Evolutionary conservation across 1,139 yeast genomes (phyloP), one percentile per base, ranked within the genome.

Genomic region (Blastobotrys illinoisensis): DNA sequence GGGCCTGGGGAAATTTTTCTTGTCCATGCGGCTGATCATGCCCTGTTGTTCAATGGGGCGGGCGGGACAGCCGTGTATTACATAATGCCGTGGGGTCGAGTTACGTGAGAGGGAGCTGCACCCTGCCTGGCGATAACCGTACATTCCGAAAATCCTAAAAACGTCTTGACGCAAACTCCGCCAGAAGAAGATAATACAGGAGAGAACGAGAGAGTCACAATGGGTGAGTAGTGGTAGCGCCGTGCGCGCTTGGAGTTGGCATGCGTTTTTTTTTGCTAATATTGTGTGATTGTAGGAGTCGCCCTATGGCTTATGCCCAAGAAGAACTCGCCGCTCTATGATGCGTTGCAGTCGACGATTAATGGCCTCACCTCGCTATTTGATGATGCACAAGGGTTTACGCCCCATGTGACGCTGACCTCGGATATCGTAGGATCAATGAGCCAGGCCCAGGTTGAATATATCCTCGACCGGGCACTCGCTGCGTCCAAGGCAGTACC

Each of bases 251-350:
- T 3, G 3, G 13, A 13, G 3, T 13, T 44, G 26, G 26, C 14
- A 44, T 11, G 14, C 21, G 7, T 13, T n/a, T n/a, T n/a, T n/a
- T n/a, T n/a, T 9, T 20, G 11, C 46, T 44, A 20, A 44, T 21
- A 44, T 20, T 26, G 45, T 16, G 16, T 13, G 19, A 21, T 21
- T 28, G 18, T 58, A 67, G 77, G 74, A 19, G 67, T 83, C 53
- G 82, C 95, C 56, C 74, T 88, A 56, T 88, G 96, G 95, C 80
- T 86, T 50, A 82, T 86, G 69, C 96, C 96, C 2, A 79, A 75
- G 55, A 75, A 75, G 23, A 79, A 78, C 53, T 72, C 84, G 2
- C 77, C 78, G 47, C 71, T 83, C 19, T 69, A 79, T 63, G 88
- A 84, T 56, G 81, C 83, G 51, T 68, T 87, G 48, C 71, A 74